phyloP scores from a whole-genome alignment of 164 flowering plant genomes.

The Aristolochia californica region DNA sequence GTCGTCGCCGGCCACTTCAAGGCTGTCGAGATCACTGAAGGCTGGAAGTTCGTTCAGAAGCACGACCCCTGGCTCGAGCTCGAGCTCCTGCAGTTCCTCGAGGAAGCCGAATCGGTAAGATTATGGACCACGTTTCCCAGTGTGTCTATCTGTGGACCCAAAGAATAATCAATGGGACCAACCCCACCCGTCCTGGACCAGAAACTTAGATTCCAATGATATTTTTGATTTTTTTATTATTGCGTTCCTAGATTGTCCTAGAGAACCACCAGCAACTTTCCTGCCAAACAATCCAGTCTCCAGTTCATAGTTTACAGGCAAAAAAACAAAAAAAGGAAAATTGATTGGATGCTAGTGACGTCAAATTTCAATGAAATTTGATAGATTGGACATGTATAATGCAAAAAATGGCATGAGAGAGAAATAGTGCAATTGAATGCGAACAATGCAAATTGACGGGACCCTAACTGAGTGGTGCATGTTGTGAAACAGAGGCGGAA shows the following conservation, averaged over 20 bases:
- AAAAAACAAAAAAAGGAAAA: no score
- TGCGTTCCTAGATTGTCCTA: background rate
- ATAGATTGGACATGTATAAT: no score
- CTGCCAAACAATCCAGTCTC: no score
- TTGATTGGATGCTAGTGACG: no score
- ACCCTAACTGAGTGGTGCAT: background rate
- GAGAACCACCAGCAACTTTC: no score
- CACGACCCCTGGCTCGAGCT: conserved; percentile 86
- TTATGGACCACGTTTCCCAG: background rate
- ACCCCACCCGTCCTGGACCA: no score
- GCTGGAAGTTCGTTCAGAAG: conserved; percentile 71
- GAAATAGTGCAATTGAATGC: no score
- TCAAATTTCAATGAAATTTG: no score
- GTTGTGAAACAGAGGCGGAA: conserved; percentile 42
- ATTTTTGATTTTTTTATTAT: no score
- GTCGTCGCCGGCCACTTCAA: conserved; percentile 42
- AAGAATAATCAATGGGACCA: background rate
- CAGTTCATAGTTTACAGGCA: no score
- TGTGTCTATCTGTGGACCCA: background rate
- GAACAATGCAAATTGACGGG: background rate
- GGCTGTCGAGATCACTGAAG: conserved; percentile 69
- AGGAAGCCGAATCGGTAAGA: conserved; percentile 64
- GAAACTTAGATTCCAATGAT: no score
- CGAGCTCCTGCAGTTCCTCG: conserved; percentile 68
- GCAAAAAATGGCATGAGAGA: no score